Evolutionary conservation across 2,329 filamentous ascomycete species (phyloP), one percentile per base, ranked within the genome.

Genomic region (Penicillium sp.): DNA sequence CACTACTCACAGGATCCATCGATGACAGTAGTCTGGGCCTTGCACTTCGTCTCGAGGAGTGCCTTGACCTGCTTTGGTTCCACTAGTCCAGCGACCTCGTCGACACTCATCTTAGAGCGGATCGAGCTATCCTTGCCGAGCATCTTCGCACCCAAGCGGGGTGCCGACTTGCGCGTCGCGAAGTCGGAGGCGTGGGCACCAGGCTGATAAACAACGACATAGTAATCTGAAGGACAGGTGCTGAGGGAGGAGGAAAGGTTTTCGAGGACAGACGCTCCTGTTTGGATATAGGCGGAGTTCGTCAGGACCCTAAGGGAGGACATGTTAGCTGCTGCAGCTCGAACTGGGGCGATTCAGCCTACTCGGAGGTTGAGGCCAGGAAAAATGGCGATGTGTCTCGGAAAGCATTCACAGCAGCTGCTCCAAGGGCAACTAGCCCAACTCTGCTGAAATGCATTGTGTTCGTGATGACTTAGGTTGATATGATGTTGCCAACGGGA

Each of bases 331-430:
- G 53, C 41, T 18, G 48, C 44, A 57, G 52, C 48, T 57, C 31
- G 49, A 22, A 41, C 47, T 14, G 18, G 43, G 13, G 39, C 42
- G 47, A 39, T 45, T 22, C 34, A 59, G 62, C 87, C 67, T 87
- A 96, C 92, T 87, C 79, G 58, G 88, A 83, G 43, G 88, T 93
- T 31, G 93, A 97, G 72, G 95, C 88, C 62, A 97, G 78, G 70
- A 96, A 83, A 74, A 96, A 94, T 16, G 94, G 93, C 50, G 90
- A 92, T 2, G 92, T 91, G 74, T 96, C 88, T 59, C 84, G 86
- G 72, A 96, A 94, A 24, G 90, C 92, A 57, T 85, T 78, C 42
- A 81, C 85, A 22, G 81, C 79, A 56, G 83, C 80, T 62, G 83
- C 79, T 65, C 84, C 73, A 54, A 82, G 72, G 66, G 79, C 76